Evolutionary conservation across 1,139 yeast genomes (phyloP).

Genomic region (Saccharomycopsis hybrid): DNA sequence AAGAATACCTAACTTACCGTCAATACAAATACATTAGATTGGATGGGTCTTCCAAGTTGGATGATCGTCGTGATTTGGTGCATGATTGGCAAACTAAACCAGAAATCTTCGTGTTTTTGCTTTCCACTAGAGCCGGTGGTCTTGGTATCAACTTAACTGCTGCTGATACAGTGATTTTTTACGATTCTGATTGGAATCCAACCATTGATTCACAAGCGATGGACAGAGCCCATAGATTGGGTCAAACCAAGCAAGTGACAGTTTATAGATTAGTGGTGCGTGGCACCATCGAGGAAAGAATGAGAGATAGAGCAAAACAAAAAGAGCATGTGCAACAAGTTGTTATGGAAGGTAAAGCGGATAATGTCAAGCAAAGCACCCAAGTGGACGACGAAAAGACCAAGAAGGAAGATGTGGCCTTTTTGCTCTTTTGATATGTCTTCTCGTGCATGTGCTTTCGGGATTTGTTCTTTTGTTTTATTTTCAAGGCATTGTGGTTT

Average conservation of each 20-base stretch:
- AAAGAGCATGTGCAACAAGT: slow-evolving; percentile 98
- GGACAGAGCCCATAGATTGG: slow-evolving; percentile 98
- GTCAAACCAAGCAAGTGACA: slow-evolving; percentile 96
- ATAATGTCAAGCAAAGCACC: slow-evolving; percentile 12
- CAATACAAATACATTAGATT: slow-evolving; percentile 87
- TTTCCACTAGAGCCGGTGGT: slow-evolving; percentile 99
- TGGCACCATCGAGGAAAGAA: slow-evolving; percentile 95
- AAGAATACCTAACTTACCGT: slow-evolving; percentile 84
- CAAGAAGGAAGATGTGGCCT: slow-evolving; percentile 20
- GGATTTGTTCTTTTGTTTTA: not conserved
- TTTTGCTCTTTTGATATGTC: slow-evolving; percentile 14
- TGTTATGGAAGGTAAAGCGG: slow-evolving; percentile 86
- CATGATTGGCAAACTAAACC: slow-evolving; percentile 99
- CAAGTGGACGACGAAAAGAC: slow-evolving; percentile 3
- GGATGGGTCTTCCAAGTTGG: slow-evolving; percentile 93
- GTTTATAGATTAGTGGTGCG: slow-evolving; percentile 87
- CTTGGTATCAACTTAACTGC: slow-evolving; percentile 96
- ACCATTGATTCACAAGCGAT: slow-evolving; percentile 98
- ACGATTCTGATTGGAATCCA: slow-evolving; percentile 99
- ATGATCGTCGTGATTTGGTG: slow-evolving; percentile 93
- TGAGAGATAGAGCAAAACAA: slow-evolving; percentile 98
- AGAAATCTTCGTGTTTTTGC: slow-evolving; percentile 81
- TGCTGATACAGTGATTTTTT: slow-evolving; percentile 95
- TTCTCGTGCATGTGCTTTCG: not conserved
- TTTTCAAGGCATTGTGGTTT: too few species aligned